Evolutionary conservation across 176 grass and related monocot species (phyloP), one percentile per base, ranked within the genome.

Genomic region (Bolboschoenus planiculmis): DNA sequence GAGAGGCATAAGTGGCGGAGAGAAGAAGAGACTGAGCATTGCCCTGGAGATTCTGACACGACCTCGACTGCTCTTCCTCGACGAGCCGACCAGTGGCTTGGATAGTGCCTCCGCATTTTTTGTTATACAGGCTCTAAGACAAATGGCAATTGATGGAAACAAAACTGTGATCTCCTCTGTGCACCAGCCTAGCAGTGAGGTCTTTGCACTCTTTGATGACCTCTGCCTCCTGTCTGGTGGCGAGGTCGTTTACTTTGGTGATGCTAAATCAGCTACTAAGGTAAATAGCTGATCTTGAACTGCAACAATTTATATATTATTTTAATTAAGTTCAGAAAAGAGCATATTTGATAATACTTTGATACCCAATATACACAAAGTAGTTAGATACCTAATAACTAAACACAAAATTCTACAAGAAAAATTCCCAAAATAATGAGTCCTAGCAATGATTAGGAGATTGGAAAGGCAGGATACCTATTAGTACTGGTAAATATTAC

Each of bases 111-210:
- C 97, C 0, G 97, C 97, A 27, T 99, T 99, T 79, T 99, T 94
- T 5, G 97, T 99, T 10, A 87, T 95, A 23, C 92, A 99, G 86
- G 88, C 92, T 10, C 89, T 99, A 0, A 91, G 89, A 78, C 91
- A 91, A 37, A 90, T 99, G 6, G 96, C 96, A 0, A 21, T 91
- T 6, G 91, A 99, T 8, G 91, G 96, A 10, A 92, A 89, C 26
- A 94, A 90, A 56, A 93, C 93, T 43, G 61, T 99, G 47, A 5
- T 99, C 79, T 93, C 87, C n/a, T 99, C 96, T 0, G 87, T 99
- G 48, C 96, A 99, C 85, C 96, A 99, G 86, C 96, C 96, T 4
- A 99, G 96, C 78, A 93, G 96, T 1, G 93, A 99, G 89, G 96
- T 99, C 10, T 99, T 95, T 20, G 86, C 91, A 0, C 93, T 95